These are phyloP conservation scores for Cucurbita ficifolia DNA, from an alignment of 306 rosid genomes.

Conservation along the genomic window DNA sequence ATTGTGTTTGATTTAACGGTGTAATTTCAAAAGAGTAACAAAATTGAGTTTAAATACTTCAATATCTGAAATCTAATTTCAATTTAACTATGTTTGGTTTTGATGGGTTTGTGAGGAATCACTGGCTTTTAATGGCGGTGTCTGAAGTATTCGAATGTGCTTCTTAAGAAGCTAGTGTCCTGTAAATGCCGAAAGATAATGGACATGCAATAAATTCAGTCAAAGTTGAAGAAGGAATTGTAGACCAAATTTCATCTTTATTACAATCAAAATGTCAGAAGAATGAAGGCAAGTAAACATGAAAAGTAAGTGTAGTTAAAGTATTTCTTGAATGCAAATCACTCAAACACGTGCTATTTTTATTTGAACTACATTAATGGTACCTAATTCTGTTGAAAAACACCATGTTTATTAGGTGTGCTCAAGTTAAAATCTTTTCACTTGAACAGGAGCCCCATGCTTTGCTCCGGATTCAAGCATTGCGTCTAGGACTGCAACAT, in stretches of 20 bases:
- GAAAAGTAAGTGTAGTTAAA: neutral
- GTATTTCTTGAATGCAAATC: neutral
- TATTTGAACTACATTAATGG: no score
- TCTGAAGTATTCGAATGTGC: no score
- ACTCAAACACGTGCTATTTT: no score
- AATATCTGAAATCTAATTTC: no score
- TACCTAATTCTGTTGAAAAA: neutral
- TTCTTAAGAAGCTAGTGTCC: neutral
- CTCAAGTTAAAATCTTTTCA: constrained; percentile 48
- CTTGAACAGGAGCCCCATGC: constrained; percentile 54
- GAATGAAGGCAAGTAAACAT: neutral
- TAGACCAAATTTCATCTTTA: neutral
- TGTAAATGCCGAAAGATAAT: neutral
- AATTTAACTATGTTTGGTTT: no score
- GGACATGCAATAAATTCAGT: neutral
- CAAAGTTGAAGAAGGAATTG: neutral
- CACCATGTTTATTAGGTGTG: neutral
- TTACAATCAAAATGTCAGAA: neutral
- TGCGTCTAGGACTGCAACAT: constrained; percentile 83
- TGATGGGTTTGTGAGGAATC: no score
- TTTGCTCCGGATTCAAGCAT: constrained; percentile 82
- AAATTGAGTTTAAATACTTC: no score
- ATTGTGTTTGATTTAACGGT: no score
- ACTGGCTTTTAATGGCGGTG: no score
- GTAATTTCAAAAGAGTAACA: no score